Evolutionary conservation across 306 rosid genomes (phyloP), one percentile per base, ranked within the genome.

Genomic region (Pachyrhizus erosus): DNA sequence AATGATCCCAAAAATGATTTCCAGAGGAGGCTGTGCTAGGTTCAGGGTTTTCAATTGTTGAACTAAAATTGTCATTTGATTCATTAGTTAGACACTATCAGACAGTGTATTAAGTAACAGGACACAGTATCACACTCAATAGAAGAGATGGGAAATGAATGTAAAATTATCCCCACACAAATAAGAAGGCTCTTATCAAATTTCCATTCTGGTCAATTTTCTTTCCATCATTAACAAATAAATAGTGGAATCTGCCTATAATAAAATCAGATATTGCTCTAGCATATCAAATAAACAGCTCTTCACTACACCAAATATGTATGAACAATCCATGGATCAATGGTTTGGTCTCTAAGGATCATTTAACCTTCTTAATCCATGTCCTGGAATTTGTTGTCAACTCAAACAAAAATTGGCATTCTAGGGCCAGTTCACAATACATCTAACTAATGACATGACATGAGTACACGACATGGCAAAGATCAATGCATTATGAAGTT

Each of bases 351-450:
- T 39, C 46, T 48, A 11, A 20, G 40, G n/a, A 62, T 75, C 72
- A 73, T 46, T 79, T 23, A 43, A 79, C 17, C 8, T 42, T 75
- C 18, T 46, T 73, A 37, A 54, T 65, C 51, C 26, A 60, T 71
- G 57, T 57, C 82, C 49, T 51, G 45, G 49, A 62, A 45, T 76
- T 73, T 65, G 49, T 29, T 57, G 51, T 52, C 43, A 51, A 8
- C 45, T 51, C 23, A 52, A 21, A 33, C n/a, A 29, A 82, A 78
- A 73, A 67, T 5, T 67, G 75, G 45, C 42, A 77, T 81, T 77
- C 51, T 52, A 46, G 21, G 84, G 52, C 34, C 69, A 72, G 34
- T 77, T 45, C 62, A 78, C 23, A 71, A 71, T 60, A 60, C 62
- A 67, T 58, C 83, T 48, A 20, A 23, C 52, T 33, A 42, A 70